These are phyloP conservation scores for Penicillium hordei DNA, from an alignment of 2,329 filamentous ascomycete species.

Conservation along the genomic window DNA sequence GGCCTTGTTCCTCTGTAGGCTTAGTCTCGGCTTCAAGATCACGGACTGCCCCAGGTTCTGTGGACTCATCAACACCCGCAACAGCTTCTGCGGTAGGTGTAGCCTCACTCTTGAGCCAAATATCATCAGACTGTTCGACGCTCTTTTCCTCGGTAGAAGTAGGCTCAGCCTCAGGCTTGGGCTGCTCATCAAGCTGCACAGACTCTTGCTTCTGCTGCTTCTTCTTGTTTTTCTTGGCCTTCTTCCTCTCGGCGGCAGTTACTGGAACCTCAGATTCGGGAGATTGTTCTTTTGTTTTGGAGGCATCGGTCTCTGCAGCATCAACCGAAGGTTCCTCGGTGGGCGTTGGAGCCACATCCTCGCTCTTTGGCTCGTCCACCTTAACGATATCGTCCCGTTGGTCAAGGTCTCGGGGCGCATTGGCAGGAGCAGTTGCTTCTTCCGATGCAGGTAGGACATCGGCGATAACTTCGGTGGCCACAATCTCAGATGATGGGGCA, in stretches of 20 bases:
- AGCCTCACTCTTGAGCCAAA: not conserved
- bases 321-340: not conserved
- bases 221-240: slow-evolving; percentile 45
- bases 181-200: slow-evolving; percentile 12
- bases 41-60: not conserved
- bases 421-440: not conserved
- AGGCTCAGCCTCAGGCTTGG: slow-evolving; percentile 4
- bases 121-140: not conserved
- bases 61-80: not conserved
- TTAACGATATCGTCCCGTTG: not conserved
- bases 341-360: not conserved
- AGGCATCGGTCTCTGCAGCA: not conserved
- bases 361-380: slow-evolving; percentile 3
- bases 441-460: not conserved
- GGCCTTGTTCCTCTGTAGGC: not conserved
- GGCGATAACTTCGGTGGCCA: not conserved
- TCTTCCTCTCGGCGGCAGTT: slow-evolving; percentile 35
- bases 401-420: slow-evolving; percentile 2
- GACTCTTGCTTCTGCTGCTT: slow-evolving; percentile 22
- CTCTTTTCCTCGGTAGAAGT: slow-evolving; percentile 1
- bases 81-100: not conserved
- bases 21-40: slow-evolving; percentile 1
- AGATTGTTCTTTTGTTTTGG: not conserved
- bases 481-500: not conserved
- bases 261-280: slow-evolving; percentile 12